phyloP scores from a whole-genome alignment of 139 green algal genomes.

The Chlamydomonas schloesseri region DNA sequence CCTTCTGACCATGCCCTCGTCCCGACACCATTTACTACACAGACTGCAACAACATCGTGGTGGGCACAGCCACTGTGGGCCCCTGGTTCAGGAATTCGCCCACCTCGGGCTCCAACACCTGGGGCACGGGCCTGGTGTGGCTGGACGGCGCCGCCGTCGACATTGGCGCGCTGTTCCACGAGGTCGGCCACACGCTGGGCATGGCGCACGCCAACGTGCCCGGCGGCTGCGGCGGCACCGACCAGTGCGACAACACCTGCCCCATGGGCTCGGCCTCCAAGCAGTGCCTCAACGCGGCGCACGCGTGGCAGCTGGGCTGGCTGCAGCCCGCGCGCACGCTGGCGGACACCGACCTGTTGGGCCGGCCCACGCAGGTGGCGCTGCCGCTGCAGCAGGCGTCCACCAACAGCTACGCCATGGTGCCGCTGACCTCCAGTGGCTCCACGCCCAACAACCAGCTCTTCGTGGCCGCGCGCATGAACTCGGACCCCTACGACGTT shows the following conservation, averaged over 20 bases:
- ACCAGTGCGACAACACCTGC: slow-evolving; percentile 39
- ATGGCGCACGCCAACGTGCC: slow-evolving; percentile 14
- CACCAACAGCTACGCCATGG: neutral
- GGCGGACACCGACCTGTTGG: no score
- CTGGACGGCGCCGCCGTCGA: neutral
- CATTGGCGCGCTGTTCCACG: slow-evolving; percentile 23
- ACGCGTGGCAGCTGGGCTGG: slow-evolving; percentile 19
- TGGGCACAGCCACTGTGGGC: neutral
- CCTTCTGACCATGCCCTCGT: no score
- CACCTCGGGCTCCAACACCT: neutral
- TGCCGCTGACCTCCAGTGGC: neutral
- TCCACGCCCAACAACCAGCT: neutral
- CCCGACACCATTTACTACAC: no score
- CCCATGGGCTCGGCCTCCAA: neutral
- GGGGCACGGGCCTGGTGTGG: slow-evolving; percentile 30
- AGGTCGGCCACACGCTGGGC: neutral
- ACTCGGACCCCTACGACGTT: slow-evolving; percentile 17
- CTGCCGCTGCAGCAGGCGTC: neutral
- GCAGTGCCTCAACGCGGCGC: slow-evolving; percentile 23
- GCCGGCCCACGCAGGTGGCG: neutral
- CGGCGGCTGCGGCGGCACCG: neutral
- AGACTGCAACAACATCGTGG: neutral
- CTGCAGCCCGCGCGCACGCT: no score
- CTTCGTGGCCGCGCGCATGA: neutral
- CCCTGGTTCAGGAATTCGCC: neutral